A percentile compares a stretch with the other conserved stretches of the same genome.
phyloP scores from a whole-genome alignment of 2,329 filamentous ascomycete genomes.

The Metarhizium album region DNA sequence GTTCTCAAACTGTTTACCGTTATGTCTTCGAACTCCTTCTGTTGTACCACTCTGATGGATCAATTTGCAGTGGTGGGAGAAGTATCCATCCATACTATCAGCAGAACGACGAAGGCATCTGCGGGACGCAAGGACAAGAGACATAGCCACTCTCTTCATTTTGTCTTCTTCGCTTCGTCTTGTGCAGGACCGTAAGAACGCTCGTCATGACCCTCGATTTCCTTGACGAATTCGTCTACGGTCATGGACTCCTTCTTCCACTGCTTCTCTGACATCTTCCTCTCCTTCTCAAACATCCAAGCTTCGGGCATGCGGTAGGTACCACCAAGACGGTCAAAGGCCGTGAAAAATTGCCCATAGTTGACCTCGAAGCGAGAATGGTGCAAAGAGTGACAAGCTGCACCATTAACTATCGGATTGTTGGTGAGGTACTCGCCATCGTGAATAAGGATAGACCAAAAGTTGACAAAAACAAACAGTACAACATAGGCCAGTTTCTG shows the following conservation, averaged over 20 bases:
- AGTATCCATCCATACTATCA: not conserved
- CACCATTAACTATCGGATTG: slow-evolving; percentile 84
- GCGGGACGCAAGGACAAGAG: not conserved
- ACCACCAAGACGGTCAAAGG: slow-evolving; percentile 80
- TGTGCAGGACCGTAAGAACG: slow-evolving; percentile 30
- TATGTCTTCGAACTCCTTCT: not conserved
- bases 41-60: not conserved
- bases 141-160: slow-evolving; percentile 1
- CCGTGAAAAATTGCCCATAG: slow-evolving; percentile 73
- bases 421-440: slow-evolving; percentile 92
- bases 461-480: slow-evolving; percentile 86
- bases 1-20: not conserved
- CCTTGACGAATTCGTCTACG: slow-evolving; percentile 64
- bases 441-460: slow-evolving; percentile 95
- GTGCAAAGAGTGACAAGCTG: slow-evolving; percentile 75
- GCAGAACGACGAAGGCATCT: no score
- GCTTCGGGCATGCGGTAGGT: slow-evolving; percentile 81
- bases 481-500: slow-evolving; percentile 82
- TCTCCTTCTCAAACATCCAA: slow-evolving; percentile 73
- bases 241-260: slow-evolving; percentile 69
- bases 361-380: slow-evolving; percentile 55
- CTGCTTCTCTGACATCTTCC: slow-evolving; percentile 71
- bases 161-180: slow-evolving; percentile 5
- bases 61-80: not conserved
- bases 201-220: slow-evolving; percentile 53